Evolutionary conservation across 2,329 filamentous ascomycete species (phyloP).

Genomic region (Aureobasidium sp.): DNA sequence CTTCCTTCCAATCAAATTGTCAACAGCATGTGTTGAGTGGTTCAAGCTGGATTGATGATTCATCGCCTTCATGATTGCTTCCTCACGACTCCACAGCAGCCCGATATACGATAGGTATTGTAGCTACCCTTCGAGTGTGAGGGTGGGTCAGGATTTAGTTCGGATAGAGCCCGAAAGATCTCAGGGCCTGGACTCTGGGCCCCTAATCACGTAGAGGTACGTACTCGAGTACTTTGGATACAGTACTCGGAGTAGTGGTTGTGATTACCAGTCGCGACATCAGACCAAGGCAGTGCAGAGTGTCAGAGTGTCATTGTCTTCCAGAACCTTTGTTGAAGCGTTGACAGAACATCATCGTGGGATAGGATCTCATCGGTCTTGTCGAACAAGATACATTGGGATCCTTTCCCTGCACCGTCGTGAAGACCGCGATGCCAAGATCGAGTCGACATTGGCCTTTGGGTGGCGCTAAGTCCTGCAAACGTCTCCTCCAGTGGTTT

Average conservation of each 20-base stretch:
- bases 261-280: not conserved
- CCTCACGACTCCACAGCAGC: not conserved
- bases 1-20: not conserved
- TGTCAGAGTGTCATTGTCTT: not conserved
- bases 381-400: not conserved
- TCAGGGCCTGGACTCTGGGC: too few species aligned
- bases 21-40: too few species aligned
- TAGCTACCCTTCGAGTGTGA: not conserved
- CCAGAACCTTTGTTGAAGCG: too few species aligned
- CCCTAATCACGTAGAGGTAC: not conserved
- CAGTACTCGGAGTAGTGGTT: not conserved
- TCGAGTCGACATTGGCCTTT: not conserved
- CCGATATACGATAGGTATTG: not conserved
- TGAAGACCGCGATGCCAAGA: not conserved
- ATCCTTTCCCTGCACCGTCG: not conserved
- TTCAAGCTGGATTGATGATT: not conserved
- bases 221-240: too few species aligned
- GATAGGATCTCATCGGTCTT: not conserved
- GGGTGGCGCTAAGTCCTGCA: not conserved
- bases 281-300: not conserved
- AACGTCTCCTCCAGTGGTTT: not conserved
- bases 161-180: not conserved
- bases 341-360: not conserved
- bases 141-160: not conserved
- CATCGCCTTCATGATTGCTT: not conserved